Evolutionary conservation across 768 basidiomycete species (phyloP).

Genomic region (Amanita brunnescens): DNA sequence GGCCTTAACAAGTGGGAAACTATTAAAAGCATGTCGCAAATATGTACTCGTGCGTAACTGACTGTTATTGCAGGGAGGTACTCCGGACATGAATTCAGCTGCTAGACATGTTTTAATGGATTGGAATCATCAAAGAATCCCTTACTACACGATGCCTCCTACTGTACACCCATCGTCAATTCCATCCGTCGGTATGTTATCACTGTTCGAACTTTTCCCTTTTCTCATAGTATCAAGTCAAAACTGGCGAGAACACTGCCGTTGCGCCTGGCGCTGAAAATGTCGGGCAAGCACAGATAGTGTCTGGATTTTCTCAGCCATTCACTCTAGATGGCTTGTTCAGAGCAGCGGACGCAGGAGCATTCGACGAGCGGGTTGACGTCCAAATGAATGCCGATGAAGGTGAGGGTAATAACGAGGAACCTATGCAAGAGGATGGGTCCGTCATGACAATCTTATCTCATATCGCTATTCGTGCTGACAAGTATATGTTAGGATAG

Average conservation of each 20-base stretch:
- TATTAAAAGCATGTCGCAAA: constrained; percentile 56
- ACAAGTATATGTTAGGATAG: constrained; percentile 14
- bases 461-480: neutral
- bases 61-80: constrained; percentile 56
- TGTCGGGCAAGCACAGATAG: constrained; percentile 74
- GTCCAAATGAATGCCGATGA: constrained; percentile 40
- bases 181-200: constrained; percentile 36
- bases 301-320: constrained; percentile 61
- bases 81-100: constrained; percentile 77
- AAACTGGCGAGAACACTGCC: constrained; percentile 18
- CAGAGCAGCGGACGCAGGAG: constrained; percentile 72
- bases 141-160: constrained; percentile 80
- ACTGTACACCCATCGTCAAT: constrained; percentile 68
- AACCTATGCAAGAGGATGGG: constrained; percentile 35
- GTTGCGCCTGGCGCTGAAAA: constrained; percentile 70
- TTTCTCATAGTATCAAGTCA: constrained; percentile 11
- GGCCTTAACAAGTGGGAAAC: constrained; percentile 71
- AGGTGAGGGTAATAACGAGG: constrained; percentile 23
- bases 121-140: constrained; percentile 96
- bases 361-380: constrained; percentile 46
- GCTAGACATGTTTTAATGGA: constrained; percentile 80
- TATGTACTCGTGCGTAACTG: neutral
- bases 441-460: constrained; percentile 16
- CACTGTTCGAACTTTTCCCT: neutral
- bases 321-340: constrained; percentile 80